A percentile compares a stretch with the other conserved stretches of the same genome.
Evolutionary conservation across 352 stramenopile genomes (phyloP).

Genomic region (Phytophthora colocasiae): DNA sequence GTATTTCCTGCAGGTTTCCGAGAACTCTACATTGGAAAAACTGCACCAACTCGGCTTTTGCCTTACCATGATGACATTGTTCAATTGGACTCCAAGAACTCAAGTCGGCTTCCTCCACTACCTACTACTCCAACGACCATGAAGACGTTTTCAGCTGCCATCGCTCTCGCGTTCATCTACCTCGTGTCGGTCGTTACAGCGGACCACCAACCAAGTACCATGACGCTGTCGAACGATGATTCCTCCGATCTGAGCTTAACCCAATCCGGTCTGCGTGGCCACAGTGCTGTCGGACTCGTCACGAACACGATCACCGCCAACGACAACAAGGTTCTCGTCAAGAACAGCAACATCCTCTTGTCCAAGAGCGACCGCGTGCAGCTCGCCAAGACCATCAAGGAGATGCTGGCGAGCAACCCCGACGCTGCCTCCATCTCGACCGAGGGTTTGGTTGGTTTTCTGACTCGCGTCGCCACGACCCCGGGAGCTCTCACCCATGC

Average conservation of each 20-base stretch:
- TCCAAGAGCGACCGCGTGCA: constrained; percentile 23
- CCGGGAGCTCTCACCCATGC: background rate
- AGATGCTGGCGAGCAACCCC: background rate
- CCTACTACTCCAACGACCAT: background rate
- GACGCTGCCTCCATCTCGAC: background rate
- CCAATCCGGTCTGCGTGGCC: constrained; percentile 4
- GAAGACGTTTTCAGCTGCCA: background rate
- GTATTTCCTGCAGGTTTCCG: too few species aligned
- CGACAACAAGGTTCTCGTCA: background rate
- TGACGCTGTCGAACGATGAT: constrained; percentile 3
- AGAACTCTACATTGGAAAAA: too few species aligned
- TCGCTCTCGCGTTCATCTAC: background rate
- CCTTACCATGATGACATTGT: background rate
- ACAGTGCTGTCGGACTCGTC: background rate
- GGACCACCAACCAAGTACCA: background rate
- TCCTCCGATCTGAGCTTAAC: background rate
- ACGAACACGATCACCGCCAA: constrained; percentile 16
- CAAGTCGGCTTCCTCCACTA: background rate
- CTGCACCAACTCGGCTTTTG: too few species aligned
- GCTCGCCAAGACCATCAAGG: constrained; percentile 5
- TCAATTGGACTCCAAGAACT: background rate
- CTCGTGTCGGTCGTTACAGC: background rate
- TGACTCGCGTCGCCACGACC: background rate
- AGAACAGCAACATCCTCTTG: constrained; percentile 22
- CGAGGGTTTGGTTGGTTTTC: background rate